Base-by-base conservation (phyloP, 2,329 filamentous ascomycete species). In the Rachicladosporium sp. region DNA sequence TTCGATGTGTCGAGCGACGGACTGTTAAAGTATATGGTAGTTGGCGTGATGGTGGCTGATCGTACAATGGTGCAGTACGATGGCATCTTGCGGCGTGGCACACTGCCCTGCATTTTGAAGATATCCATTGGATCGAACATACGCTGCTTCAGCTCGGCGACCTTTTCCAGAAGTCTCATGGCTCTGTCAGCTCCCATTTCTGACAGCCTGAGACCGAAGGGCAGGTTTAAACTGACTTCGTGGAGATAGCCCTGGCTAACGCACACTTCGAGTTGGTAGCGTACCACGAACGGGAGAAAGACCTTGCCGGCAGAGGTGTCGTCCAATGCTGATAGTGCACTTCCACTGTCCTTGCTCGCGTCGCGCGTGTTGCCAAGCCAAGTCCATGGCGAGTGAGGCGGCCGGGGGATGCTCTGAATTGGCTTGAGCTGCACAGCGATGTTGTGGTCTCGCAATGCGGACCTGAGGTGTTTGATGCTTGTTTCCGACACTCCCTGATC, bases 181-280 rank as follows among this genome's bases (percentile, higher is more conserved):
- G 83, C 85, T 32, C 48, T 48, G 8, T 27, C 34, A 29, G 10
- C 31, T 19, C 38, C 40, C 30, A 32, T 11, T 5, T 30, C 35
- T 4, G 35, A 27, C 13, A 42, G 12, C 19, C 7, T 12, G 12
- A 31, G 29, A 12, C 34, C 39, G 30, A 38, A 42, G 1, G 35
- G 30, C 10, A 38, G 31, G 27, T 10, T 12, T n/a, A 42, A 15
- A 35, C 73, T 82, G 54, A 85, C 75, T 57, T 95, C 89, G 38
- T 80, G 80, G 9, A 98, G 63, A 15, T 77, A 68, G 0, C 79
- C 78, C 21, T 81, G 75, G 0, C 88, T 93, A n/a, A 96, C 70
- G 55, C 89, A 96, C 0, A 86, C 88, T 58, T 98, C 89, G 0
- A 98, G 72, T 56, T 94, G 87, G 54, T 96, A 98, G 10, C 85